These are phyloP conservation scores for Fagopyrum tataricum DNA, from an alignment of 148 eudicot genomes.

Conservation along the genomic window DNA sequence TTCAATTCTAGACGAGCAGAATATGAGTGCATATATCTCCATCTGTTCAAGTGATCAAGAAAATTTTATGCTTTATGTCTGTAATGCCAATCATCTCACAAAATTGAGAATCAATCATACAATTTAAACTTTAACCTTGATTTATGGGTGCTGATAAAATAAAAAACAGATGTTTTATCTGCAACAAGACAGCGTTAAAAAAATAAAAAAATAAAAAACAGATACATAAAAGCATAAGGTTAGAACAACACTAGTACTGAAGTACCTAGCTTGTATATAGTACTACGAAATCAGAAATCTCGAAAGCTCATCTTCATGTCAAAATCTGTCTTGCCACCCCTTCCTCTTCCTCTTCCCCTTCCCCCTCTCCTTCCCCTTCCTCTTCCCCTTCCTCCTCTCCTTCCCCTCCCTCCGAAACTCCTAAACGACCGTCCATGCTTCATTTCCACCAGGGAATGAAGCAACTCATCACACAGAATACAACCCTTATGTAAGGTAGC, in stretches of 20 bases:
- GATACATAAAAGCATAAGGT: not conserved
- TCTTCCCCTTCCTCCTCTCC: conserved; percentile 60
- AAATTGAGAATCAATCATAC: no score
- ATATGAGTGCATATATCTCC: no score
- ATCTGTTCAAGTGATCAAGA: no score
- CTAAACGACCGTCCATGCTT: conserved; percentile 68
- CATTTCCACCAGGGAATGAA: conserved; percentile 82
- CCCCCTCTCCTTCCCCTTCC: conserved; percentile 68
- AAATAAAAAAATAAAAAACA: no score
- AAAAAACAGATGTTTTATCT: no score
- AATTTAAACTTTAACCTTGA: no score
- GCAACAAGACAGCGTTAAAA: no score
- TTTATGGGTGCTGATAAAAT: no score
- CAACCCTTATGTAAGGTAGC: conserved; percentile 71
- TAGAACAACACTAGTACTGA: not conserved
- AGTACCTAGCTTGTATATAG: not conserved
- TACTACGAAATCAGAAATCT: conserved; percentile 40
- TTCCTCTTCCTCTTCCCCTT: conserved; percentile 58
- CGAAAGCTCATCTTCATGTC: conserved; percentile 93
- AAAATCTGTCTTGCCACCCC: conserved; percentile 47
- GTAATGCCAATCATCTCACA: no score
- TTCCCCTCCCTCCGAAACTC: conserved; percentile 53
- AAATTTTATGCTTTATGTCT: no score
- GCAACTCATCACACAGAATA: conserved; percentile 80
- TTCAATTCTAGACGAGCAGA: no score